These are phyloP conservation scores for Colletotrichum godetiae DNA, from an alignment of 2,329 filamentous ascomycete species.

Conservation along the genomic window DNA sequence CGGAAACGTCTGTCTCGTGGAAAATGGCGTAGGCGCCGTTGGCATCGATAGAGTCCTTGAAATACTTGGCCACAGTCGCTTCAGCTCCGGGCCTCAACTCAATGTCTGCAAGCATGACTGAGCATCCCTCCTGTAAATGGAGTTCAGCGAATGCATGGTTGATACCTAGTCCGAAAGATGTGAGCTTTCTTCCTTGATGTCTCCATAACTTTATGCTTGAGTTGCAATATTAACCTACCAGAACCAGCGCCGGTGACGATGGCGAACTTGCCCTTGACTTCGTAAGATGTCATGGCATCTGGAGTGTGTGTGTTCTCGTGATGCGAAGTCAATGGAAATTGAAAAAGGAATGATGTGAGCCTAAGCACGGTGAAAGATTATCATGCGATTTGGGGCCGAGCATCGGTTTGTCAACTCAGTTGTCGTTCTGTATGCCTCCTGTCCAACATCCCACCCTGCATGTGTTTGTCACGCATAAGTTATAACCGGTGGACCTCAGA, in stretches of 20 bases:
- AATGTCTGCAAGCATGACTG: constrained; percentile 42
- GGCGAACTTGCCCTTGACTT: not conserved
- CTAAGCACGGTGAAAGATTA: not conserved
- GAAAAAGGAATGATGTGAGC: too few species aligned
- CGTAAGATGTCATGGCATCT: not conserved
- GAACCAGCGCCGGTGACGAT: not conserved
- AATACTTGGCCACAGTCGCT: constrained; percentile 30
- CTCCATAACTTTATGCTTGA: not conserved
- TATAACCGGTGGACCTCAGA: too few species aligned
- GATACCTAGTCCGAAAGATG: constrained; percentile 35
- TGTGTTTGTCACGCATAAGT: not conserved
- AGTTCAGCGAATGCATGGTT: constrained; percentile 36
- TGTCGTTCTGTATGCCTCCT: not conserved
- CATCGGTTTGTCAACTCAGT: not conserved
- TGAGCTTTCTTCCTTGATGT: not conserved
- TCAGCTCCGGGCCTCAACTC: constrained; percentile 39
- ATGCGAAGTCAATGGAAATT: not conserved
- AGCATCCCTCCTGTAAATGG: constrained; percentile 40
- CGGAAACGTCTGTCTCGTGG: constrained; percentile 41
- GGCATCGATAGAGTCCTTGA: not conserved
- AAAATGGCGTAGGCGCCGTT: constrained; percentile 33
- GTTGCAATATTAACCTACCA: not conserved
- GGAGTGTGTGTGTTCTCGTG: not conserved
- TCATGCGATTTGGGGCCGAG: not conserved
- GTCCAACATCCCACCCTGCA: not conserved